These are phyloP conservation scores for Tylopilus balloui DNA, from an alignment of 768 basidiomycete species.

Conservation along the genomic window DNA sequence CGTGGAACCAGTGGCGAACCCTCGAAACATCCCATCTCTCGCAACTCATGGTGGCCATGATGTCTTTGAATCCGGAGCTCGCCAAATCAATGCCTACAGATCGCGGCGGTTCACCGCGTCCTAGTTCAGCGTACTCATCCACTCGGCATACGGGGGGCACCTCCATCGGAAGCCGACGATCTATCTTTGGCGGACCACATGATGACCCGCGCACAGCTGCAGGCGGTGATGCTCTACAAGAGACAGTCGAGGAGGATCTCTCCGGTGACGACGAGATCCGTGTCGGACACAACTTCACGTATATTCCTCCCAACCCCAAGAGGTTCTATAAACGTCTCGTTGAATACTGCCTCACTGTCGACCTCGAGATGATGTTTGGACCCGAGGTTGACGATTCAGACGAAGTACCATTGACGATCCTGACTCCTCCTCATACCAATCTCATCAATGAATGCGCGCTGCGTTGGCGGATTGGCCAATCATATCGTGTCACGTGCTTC, in stretches of 20 bases:
- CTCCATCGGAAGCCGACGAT: conserved; percentile 67
- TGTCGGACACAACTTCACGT: conserved; percentile 78
- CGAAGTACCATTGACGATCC: conserved; percentile 90
- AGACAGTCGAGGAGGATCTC: conserved; percentile 37
- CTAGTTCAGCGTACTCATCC: conserved; percentile 54
- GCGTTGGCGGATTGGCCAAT: conserved; percentile 83
- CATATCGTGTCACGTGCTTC: conserved; percentile 76
- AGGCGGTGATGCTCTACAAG: conserved; percentile 28
- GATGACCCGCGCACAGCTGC: background rate
- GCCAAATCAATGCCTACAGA: conserved; percentile 73
- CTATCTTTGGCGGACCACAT: conserved; percentile 40
- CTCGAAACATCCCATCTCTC: conserved; percentile 80
- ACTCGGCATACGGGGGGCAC: conserved; percentile 52
- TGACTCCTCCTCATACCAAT: conserved; percentile 74
- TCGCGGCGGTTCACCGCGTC: conserved; percentile 35
- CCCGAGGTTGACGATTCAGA: conserved; percentile 92
- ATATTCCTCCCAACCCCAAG: conserved; percentile 84
- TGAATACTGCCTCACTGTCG: conserved; percentile 74
- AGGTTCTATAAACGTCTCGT: conserved; percentile 82
- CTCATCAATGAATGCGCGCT: conserved; percentile 84
- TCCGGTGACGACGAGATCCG: conserved; percentile 67
- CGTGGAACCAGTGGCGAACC: conserved; percentile 81
- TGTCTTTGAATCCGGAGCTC: conserved; percentile 79
- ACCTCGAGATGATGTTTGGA: conserved; percentile 85
- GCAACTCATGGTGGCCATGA: conserved; percentile 84